Evolutionary conservation across 2,329 filamentous ascomycete genomes (phyloP).

Genomic region (Ramichloridium luteum): DNA sequence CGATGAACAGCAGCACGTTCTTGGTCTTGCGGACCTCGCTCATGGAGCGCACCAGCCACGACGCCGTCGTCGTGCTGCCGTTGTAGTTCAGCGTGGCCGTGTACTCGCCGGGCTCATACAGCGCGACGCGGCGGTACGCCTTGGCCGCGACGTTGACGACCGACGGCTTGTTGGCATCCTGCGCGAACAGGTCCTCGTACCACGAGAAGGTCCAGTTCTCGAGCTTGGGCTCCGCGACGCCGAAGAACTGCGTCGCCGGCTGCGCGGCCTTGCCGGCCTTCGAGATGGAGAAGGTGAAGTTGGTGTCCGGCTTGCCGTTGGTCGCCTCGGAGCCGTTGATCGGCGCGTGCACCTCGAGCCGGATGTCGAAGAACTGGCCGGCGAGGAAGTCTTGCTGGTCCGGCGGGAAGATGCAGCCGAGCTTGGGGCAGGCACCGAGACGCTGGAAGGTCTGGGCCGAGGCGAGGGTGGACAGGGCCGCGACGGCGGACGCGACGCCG

Average conservation of each 20-base stretch:
- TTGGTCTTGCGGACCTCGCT: slow-evolving; percentile 53
- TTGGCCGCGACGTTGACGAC: slow-evolving; percentile 72
- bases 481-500: slow-evolving; percentile 1
- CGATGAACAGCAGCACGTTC: slow-evolving; percentile 76
- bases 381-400: slow-evolving; percentile 67
- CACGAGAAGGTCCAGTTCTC: slow-evolving; percentile 77
- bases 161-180: slow-evolving; percentile 55
- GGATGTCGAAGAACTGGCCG: slow-evolving; percentile 73
- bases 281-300: slow-evolving; percentile 62
- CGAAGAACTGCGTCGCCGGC: slow-evolving; percentile 54
- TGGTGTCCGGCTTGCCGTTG: slow-evolving; percentile 52
- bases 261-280: slow-evolving; percentile 47
- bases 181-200: slow-evolving; percentile 63
- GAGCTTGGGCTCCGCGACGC: slow-evolving; percentile 54
- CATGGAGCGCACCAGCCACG: slow-evolving; percentile 65
- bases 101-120: slow-evolving; percentile 71
- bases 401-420: slow-evolving; percentile 45
- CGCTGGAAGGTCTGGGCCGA: slow-evolving; percentile 43
- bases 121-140: slow-evolving; percentile 60
- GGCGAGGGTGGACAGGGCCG: neutral
- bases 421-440: slow-evolving; percentile 42
- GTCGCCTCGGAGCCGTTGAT: slow-evolving; percentile 68
- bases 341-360: slow-evolving; percentile 53
- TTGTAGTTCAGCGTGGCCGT: slow-evolving; percentile 66
- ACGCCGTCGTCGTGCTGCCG: slow-evolving; percentile 57